Percentiles rank a stretch among this genome's conserved stretches.
phyloP scores from a whole-genome alignment of 148 eudicot genomes.

The Fagopyrum tataricum region DNA sequence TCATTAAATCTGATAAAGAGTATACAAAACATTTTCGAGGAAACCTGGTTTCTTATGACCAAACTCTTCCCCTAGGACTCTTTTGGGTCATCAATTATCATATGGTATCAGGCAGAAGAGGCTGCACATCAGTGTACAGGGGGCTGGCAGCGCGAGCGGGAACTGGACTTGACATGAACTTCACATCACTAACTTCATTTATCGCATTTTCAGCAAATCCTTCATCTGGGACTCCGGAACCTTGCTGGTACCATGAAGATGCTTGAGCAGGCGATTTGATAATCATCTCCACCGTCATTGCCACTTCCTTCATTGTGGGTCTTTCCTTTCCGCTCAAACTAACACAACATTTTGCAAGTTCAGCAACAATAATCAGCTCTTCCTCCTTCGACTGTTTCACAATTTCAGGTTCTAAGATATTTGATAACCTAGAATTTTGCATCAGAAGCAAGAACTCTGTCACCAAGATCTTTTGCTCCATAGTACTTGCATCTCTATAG shows the following conservation, averaged over 20 bases:
- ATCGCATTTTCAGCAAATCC: background rate
- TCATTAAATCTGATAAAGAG: no score
- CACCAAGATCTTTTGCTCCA: slow-evolving; percentile 13
- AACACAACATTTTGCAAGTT: slow-evolving; percentile 3
- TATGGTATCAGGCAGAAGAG: background rate
- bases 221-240: background rate
- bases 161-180: background rate
- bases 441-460: background rate
- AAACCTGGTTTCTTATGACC: no score
- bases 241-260: background rate
- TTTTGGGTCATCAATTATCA: background rate
- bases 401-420: background rate
- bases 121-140: background rate
- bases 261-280: background rate
- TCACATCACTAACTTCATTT: background rate
- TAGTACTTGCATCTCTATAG: background rate
- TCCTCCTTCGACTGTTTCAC: background rate
- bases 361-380: background rate
- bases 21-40: no score
- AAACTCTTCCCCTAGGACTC: no score
- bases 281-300: background rate
- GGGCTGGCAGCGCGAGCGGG: background rate
- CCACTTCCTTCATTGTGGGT: background rate
- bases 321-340: background rate
- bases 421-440: background rate